Conservation (phyloP, 2,329 filamentous ascomycete genomes). For the Chrysoporthe puriensis region DNA sequence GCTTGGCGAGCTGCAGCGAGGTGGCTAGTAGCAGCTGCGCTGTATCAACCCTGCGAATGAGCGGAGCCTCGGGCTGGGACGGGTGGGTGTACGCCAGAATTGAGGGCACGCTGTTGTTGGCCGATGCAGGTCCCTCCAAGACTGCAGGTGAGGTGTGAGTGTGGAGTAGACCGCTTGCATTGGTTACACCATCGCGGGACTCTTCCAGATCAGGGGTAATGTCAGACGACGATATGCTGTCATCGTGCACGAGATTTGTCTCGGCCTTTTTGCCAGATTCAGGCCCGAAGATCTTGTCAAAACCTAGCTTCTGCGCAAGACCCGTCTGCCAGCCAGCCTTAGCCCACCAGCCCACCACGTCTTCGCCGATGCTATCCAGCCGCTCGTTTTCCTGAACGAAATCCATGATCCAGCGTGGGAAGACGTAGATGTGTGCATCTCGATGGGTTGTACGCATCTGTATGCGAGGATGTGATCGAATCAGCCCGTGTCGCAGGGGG, state of each 20-base stretch:
- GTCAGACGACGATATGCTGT: slow-evolving; percentile 33
- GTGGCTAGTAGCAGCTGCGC: slow-evolving; percentile 78
- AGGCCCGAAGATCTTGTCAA: slow-evolving; percentile 66
- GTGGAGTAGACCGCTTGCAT: slow-evolving; percentile 1
- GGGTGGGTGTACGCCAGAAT: slow-evolving; percentile 84
- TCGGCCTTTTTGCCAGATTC: slow-evolving; percentile 37
- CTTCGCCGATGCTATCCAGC: slow-evolving; percentile 87
- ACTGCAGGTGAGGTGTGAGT: slow-evolving; percentile 10
- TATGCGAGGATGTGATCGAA: slow-evolving; percentile 74
- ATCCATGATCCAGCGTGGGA: slow-evolving; percentile 88
- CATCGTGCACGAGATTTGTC: slow-evolving; percentile 36
- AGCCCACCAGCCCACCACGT: slow-evolving; percentile 93
- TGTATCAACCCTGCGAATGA: slow-evolving; percentile 89
- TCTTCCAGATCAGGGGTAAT: slow-evolving; percentile 30
- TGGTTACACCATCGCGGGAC: slow-evolving; percentile 8
- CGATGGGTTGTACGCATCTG: slow-evolving; percentile 83
- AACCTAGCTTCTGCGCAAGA: slow-evolving; percentile 74
- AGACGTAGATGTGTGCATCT: slow-evolving; percentile 93
- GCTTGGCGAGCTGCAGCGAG: slow-evolving; percentile 84
- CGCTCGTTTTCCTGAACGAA: slow-evolving; percentile 79
- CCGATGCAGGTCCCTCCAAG: slow-evolving; percentile 4
- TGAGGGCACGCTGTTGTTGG: slow-evolving; percentile 58
- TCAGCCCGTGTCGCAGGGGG: slow-evolving; percentile 74
- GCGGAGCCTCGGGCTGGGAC: slow-evolving; percentile 54
- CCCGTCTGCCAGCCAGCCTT: slow-evolving; percentile 91